Base-by-base conservation (phyloP, 768 basidiomycete species). In the Amanita exitialis region DNA sequence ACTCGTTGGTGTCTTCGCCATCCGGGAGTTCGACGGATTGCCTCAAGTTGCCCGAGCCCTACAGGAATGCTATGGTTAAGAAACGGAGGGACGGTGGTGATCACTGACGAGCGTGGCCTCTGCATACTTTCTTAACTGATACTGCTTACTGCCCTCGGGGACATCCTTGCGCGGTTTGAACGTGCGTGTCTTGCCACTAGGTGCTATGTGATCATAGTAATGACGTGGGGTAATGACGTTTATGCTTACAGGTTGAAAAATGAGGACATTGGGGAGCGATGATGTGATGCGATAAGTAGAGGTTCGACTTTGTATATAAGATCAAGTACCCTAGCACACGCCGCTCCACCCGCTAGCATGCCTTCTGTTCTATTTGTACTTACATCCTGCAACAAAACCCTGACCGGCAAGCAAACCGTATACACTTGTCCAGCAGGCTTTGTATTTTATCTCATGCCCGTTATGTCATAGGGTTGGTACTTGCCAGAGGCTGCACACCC, bases 141-240 rank as follows among this genome's bases (percentile, higher is more conserved):
- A 97, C 64, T 97, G 95, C 68, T 95, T 95, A 35, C 94, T 95
- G 36, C 94, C 94, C 66, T 95, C 92, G 4, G 92, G 88, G 20
- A 93, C 85, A 64, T 91, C 90, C 68, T 89, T 92, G 60, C 92
- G 85, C 25, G 95, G 95, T 63, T 94, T 95, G 79, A 98, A 97
- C 15, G 95, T 93, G 50, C 90, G 82, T 34, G 88, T 90, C 72
- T 92, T 93, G 37, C 87, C 90, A 42, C 90, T 92, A 35, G 18
- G 27, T 6, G 37, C 49, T 53, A 20, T 15, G 20, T 36, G 32
- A 28, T 54, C 32, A 23, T 35, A 13, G 21, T 12, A 25, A 49
- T 8, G 23, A 23, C 9, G 30, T 45, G 47, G 25, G 45, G 12
- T 27, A 28, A 32, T 47, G 34, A 36, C 36, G 36, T 23, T 1